A percentile compares a stretch with the other conserved stretches of the same genome.
phyloP scores from a whole-genome alignment of 2,329 filamentous ascomycete genomes.

The Alternaria sp. region DNA sequence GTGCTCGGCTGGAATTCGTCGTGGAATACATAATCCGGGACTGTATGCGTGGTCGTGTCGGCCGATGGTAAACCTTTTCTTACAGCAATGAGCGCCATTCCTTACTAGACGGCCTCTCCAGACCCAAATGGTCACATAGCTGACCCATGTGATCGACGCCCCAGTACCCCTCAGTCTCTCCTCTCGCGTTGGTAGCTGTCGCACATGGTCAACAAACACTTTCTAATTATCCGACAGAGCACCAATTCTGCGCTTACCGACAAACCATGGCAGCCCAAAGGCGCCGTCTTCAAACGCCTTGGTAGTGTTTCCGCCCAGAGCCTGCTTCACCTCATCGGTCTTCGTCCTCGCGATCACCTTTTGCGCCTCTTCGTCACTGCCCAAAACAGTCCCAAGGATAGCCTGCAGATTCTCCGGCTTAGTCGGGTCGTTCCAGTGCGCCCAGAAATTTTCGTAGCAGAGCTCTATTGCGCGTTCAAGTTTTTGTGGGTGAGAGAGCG shows the following conservation, averaged over 20 bases:
- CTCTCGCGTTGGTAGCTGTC: constrained; percentile 59
- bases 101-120: constrained; percentile 51
- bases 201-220: background rate
- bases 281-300: constrained; percentile 59
- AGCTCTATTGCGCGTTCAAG: constrained; percentile 53
- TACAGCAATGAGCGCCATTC: constrained; percentile 51
- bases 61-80: background rate
- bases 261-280: constrained; percentile 68
- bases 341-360: constrained; percentile 49
- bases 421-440: constrained; percentile 54
- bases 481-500: constrained; percentile 49
- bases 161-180: constrained; percentile 63
- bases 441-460: constrained; percentile 61
- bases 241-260: constrained; percentile 35
- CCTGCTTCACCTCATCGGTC: constrained; percentile 54
- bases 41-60: background rate
- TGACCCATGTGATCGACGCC: constrained; percentile 66
- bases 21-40: background rate
- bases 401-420: constrained; percentile 53
- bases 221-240: background rate
- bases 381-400: constrained; percentile 55
- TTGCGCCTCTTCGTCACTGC: constrained; percentile 52
- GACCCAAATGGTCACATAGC: constrained; percentile 59
- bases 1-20: background rate
- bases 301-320: constrained; percentile 58